Base-by-base conservation (phyloP, 1,139 yeast genomes). In the Protomyces gravidus region DNA sequence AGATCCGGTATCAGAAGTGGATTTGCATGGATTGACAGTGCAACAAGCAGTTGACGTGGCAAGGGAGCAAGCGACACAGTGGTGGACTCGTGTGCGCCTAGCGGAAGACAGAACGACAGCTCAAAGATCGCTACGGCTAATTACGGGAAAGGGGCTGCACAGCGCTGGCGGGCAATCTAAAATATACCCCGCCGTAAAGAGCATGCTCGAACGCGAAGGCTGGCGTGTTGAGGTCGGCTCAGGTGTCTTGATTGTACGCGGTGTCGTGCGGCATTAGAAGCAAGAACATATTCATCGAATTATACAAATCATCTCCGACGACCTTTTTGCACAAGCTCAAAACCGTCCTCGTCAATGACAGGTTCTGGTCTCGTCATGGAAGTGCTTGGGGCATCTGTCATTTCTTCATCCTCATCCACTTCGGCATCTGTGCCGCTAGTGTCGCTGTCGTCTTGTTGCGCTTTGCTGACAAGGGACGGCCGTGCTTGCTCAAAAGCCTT, bases 281-380 rank as follows among this genome's bases (percentile, higher is more conserved):
- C n/a, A n/a, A n/a, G n/a, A n/a, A n/a, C n/a, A n/a, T n/a, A n/a
- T n/a, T n/a, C n/a, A n/a, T 45, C n/a, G 48, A 13, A 17, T 7
- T 45, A 19, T 15, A 36, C 42, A 36, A 5, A 33, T 48, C 52
- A 33, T 7, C 45, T 17, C 21, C 45, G 52, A 21, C 28, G 30
- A 21, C 46, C 49, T 26, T 39, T 51, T 46, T 98, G 98, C 9
- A 90, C 84, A 89, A 92, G 82, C 67, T 89, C 89, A 72, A 92
- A 92, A 27, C 96, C 95, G 68, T 84, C 88, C 63, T 82, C 82
- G 70, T 89, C 96, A 67, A 89, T 85, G 47, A 89, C 89, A 9
- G 60, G 61, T 5, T 45, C 63, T 15, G 36, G 46, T 32, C 46
- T 23, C 25, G 40, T 23, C 13, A 9, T 28, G 7, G 32, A 13